A percentile compares a stretch with the other conserved stretches of the same genome.
Conservation (phyloP, 108 stramenopile genomes). For the Nannochloropsis granulata region DNA sequence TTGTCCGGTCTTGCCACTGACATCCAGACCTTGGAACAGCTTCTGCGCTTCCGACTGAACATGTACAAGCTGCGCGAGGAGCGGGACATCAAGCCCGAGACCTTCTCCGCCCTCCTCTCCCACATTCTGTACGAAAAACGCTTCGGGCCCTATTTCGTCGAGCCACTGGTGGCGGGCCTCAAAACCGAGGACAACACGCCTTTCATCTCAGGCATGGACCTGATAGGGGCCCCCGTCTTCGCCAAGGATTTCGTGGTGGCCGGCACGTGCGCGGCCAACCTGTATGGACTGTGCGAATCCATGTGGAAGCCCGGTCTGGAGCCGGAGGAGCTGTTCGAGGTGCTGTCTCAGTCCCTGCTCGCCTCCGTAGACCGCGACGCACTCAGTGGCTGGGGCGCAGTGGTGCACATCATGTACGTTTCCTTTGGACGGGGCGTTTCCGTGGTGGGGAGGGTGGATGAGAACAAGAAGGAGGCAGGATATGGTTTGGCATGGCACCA, state of each 20-base stretch:
- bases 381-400: conserved; percentile 94
- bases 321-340: conserved; percentile 91
- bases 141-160: conserved; percentile 93
- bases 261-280: conserved; percentile 88
- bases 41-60: conserved; percentile 55
- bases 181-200: conserved; percentile 59
- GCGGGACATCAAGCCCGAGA: conserved; percentile 79
- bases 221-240: conserved; percentile 77
- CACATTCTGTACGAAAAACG: conserved; percentile 88
- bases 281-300: conserved; percentile 97
- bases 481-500: not conserved
- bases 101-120: conserved; percentile 69
- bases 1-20: conserved; percentile 88
- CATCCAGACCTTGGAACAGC: conserved; percentile 65
- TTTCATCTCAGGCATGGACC: conserved; percentile 84
- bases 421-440: not conserved
- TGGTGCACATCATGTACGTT: conserved; percentile 92
- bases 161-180: conserved; percentile 91
- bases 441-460: no score
- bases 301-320: conserved; percentile 83
- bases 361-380: conserved; percentile 92
- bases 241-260: conserved; percentile 91
- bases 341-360: conserved; percentile 82
- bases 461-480: not conserved
- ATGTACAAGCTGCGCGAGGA: conserved; percentile 90